Evolutionary conservation across 2,329 filamentous ascomycete species (phyloP).

Genomic region (Mariannaea sp.): DNA sequence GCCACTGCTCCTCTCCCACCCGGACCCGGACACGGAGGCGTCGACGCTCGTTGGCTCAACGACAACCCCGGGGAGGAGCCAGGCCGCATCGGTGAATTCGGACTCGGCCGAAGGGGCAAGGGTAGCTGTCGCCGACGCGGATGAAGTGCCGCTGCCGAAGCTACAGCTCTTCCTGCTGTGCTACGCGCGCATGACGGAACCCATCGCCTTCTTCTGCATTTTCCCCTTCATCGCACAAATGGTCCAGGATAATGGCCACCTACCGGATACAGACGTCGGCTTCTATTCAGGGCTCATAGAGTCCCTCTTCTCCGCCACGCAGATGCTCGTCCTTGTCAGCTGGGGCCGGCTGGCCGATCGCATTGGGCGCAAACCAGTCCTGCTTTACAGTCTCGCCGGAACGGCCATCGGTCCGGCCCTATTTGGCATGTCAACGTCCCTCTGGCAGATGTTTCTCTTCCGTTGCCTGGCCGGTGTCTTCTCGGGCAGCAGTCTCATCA

Average conservation of each 20-base stretch:
- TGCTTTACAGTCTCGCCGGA: constrained; percentile 69
- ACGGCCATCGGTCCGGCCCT: constrained; percentile 63
- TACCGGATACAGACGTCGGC: constrained; percentile 70
- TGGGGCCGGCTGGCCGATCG: constrained; percentile 70
- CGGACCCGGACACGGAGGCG: constrained; percentile 33
- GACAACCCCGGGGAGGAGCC: constrained; percentile 19
- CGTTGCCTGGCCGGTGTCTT: constrained; percentile 75
- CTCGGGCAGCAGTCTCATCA: constrained; percentile 73
- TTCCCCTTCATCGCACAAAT: constrained; percentile 82
- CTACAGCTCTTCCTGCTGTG: constrained; percentile 75
- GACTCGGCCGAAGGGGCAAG: constrained; percentile 20
- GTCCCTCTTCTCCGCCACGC: constrained; percentile 73
- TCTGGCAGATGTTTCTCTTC: constrained; percentile 77
- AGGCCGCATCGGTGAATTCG: constrained; percentile 13
- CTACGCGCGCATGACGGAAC: constrained; percentile 73
- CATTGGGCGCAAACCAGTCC: constrained; percentile 72
- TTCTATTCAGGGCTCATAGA: constrained; percentile 81
- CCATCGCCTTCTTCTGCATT: constrained; percentile 82
- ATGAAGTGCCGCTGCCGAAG: constrained; percentile 43
- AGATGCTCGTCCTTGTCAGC: constrained; percentile 76
- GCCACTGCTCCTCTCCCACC: constrained; percentile 28
- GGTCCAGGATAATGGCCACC: constrained; percentile 67
- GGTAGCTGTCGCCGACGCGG: constrained; percentile 1
- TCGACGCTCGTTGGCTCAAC: constrained; percentile 34
- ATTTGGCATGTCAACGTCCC: constrained; percentile 68